A percentile compares a stretch with the other conserved stretches of the same genome.
phyloP scores from a whole-genome alignment of 352 stramenopile genomes.

The Phytophthora ramorum region DNA sequence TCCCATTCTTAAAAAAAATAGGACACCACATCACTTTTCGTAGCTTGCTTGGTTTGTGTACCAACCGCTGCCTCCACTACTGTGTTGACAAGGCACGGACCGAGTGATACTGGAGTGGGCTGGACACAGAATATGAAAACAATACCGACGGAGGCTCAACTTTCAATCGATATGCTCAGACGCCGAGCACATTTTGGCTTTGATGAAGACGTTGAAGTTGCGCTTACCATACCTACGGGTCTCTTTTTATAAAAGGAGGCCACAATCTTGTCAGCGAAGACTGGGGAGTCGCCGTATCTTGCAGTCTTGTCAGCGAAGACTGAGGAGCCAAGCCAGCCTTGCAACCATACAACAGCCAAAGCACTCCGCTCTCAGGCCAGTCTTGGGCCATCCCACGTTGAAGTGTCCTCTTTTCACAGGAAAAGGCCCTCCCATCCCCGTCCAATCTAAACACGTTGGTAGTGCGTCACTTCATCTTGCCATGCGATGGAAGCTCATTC shows the following conservation, averaged over 20 bases:
- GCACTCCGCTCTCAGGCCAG: no score
- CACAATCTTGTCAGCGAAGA: no score
- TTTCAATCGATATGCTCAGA: background rate
- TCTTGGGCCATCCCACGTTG: background rate
- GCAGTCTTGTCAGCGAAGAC: no score
- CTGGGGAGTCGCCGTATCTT: background rate
- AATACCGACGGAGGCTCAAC: no score
- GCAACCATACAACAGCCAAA: no score
- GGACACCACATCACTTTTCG: background rate
- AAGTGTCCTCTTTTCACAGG: background rate
- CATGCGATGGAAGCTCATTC: background rate
- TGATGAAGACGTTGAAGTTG: background rate
- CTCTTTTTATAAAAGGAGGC: background rate
- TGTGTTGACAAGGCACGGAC: no score
- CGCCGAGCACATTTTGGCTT: no score
- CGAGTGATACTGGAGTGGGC: no score
- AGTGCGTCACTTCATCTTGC: constrained; percentile 1
- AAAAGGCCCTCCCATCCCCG: background rate
- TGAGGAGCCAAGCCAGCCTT: no score
- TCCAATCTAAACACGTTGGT: background rate
- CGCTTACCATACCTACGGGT: background rate
- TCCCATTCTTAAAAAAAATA: background rate
- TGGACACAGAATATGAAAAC: no score
- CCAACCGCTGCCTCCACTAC: no score
- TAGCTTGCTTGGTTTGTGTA: no score